Evolutionary conservation across 1,284 basidiomycete genomes (phyloP).

Genomic region (Malassezia sp.): DNA sequence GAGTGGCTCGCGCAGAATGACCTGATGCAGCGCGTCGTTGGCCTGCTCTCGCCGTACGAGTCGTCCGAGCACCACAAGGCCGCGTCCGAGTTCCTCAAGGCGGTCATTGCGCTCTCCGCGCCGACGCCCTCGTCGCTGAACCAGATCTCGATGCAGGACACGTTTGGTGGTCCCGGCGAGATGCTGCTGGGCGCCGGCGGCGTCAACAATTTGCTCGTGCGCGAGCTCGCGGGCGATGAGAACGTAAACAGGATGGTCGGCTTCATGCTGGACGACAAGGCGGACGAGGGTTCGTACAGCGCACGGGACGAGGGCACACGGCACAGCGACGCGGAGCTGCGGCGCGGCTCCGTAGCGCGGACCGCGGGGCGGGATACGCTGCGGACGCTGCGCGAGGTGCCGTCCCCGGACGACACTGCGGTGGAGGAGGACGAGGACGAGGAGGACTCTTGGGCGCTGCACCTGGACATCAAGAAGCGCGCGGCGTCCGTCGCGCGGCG

Average conservation of each 20-base stretch:
- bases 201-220: slow-evolving; percentile 64
- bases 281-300: no score
- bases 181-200: slow-evolving; percentile 18
- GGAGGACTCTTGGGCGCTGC: slow-evolving; percentile 25
- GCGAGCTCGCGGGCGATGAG: slow-evolving; percentile 70
- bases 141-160: slow-evolving; percentile 45
- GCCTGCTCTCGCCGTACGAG: slow-evolving; percentile 68
- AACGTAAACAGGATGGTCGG: slow-evolving; percentile 63
- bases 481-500: slow-evolving; percentile 1
- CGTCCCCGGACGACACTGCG: slow-evolving; percentile 25
- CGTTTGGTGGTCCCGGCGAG: slow-evolving; percentile 22
- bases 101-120: slow-evolving; percentile 85
- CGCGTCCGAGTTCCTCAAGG: slow-evolving; percentile 82
- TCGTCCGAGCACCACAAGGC: slow-evolving; percentile 71
- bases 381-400: slow-evolving; percentile 15
- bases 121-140: slow-evolving; percentile 60
- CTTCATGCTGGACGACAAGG: slow-evolving; percentile 59
- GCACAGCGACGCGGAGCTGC: no score
- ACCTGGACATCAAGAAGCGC: slow-evolving; percentile 19
- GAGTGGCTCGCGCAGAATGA: slow-evolving; percentile 79
- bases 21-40: slow-evolving; percentile 69
- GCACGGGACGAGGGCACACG: no score
- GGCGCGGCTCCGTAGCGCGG: no score
- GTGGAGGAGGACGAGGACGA: slow-evolving; percentile 42
- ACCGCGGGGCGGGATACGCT: background rate